A percentile compares a stretch with the other conserved stretches of the same genome.
Evolutionary conservation across 2,329 filamentous ascomycete species (phyloP).

Genomic region (Anthostomella pinea): DNA sequence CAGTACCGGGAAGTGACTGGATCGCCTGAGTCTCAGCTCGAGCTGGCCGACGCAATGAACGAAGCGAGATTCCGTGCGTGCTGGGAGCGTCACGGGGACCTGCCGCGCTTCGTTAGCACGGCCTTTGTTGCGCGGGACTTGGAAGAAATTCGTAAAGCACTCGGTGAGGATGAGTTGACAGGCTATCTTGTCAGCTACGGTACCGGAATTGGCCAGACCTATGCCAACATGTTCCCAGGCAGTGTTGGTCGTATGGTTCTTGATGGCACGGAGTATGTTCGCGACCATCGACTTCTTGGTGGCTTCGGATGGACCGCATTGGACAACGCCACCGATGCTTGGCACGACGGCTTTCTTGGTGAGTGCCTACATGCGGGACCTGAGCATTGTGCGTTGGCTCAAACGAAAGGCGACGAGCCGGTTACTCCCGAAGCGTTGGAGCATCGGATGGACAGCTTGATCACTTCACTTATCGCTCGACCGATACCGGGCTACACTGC

Average conservation of each 20-base stretch:
- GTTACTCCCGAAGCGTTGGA: slow-evolving; percentile 38
- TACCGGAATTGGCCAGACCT: slow-evolving; percentile 51
- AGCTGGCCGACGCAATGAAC: slow-evolving; percentile 44
- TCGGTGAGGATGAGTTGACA: slow-evolving; percentile 46
- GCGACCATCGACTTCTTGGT: slow-evolving; percentile 43
- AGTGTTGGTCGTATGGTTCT: slow-evolving; percentile 47
- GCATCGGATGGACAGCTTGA: slow-evolving; percentile 37
- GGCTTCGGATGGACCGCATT: slow-evolving; percentile 47
- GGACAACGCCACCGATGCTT: slow-evolving; percentile 48
- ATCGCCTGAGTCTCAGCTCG: slow-evolving; percentile 38
- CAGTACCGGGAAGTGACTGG: slow-evolving; percentile 38
- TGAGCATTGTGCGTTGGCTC: slow-evolving; percentile 43
- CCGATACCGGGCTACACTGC: slow-evolving; percentile 39
- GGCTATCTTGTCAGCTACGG: slow-evolving; percentile 51
- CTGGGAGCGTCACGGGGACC: slow-evolving; percentile 40
- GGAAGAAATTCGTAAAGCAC: slow-evolving; percentile 45
- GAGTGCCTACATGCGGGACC: slow-evolving; percentile 49
- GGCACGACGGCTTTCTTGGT: slow-evolving; percentile 48
- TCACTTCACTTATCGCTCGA: slow-evolving; percentile 36
- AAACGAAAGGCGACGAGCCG: slow-evolving; percentile 23
- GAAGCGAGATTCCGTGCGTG: slow-evolving; percentile 44
- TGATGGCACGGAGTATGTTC: slow-evolving; percentile 47
- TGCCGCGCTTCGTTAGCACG: slow-evolving; percentile 45
- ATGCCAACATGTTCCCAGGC: slow-evolving; percentile 48
- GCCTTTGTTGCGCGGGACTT: slow-evolving; percentile 47